These are phyloP conservation scores for Allodekkera sacchari DNA, from an alignment of 805 yeast species.

Conservation along the genomic window DNA sequence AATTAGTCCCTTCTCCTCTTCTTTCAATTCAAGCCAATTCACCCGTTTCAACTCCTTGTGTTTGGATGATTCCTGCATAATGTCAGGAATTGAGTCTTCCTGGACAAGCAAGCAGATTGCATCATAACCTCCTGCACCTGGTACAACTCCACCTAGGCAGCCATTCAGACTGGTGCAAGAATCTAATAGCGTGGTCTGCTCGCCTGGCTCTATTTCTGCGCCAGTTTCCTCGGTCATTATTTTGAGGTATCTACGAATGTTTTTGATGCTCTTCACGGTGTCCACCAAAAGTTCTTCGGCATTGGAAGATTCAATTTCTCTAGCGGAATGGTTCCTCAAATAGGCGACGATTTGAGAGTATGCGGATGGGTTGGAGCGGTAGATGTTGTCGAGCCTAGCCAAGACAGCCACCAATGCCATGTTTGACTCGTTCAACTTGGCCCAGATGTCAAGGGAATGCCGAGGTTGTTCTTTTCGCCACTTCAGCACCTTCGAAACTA, in stretches of 20 bases:
- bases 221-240: constrained; percentile 55
- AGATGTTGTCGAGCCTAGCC: constrained; percentile 27
- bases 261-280: constrained; percentile 32
- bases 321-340: constrained; percentile 10
- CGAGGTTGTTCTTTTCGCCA: constrained; percentile 58
- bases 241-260: constrained; percentile 52
- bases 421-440: constrained; percentile 50
- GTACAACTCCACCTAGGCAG: constrained; percentile 91
- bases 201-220: constrained; percentile 82
- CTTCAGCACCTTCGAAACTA: constrained; percentile 63
- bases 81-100: constrained; percentile 30
- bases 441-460: constrained; percentile 45
- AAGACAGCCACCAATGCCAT: constrained; percentile 43
- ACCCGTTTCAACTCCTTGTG: constrained; percentile 36
- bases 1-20: constrained; percentile 50
- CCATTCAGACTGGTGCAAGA: constrained; percentile 52
- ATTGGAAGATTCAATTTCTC: constrained; percentile 5
- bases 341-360: constrained; percentile 27
- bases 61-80: constrained; percentile 13
- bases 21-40: constrained; percentile 60
- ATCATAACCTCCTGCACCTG: constrained; percentile 98
- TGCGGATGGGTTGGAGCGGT: constrained; percentile 20
- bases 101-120: constrained; percentile 72
- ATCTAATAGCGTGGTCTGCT: constrained; percentile 66
- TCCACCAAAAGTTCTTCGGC: constrained; percentile 20